Conservation (phyloP, 176 grass and related monocot genomes). For the Panicum miliaceum region DNA sequence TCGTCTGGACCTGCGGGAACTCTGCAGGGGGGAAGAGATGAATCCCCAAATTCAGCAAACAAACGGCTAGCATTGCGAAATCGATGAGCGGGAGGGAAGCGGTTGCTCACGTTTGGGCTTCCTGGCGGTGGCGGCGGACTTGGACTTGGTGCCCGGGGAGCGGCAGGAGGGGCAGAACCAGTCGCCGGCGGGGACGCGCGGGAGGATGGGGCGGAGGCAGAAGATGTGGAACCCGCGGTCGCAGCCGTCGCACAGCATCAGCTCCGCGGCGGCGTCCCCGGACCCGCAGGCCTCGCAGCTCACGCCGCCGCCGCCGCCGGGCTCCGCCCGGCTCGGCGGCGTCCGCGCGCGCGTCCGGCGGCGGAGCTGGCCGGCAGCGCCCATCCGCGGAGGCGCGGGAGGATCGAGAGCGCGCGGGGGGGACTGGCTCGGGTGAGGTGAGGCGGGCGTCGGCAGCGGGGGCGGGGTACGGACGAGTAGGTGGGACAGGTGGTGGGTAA, state of each 20-base stretch:
- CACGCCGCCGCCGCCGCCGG: conserved; percentile 30
- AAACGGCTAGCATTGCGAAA: background rate
- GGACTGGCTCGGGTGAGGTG: background rate
- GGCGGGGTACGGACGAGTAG: background rate
- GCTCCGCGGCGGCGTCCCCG: conserved; percentile 56
- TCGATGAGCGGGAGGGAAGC: too few relatives aligned
- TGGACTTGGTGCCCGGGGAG: conserved; percentile 2
- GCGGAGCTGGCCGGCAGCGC: conserved; percentile 33
- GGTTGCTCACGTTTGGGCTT: conserved; percentile 62
- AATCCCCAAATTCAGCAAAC: background rate
- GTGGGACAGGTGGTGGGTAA: conserved; percentile 12
- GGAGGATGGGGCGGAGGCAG: conserved; percentile 92
- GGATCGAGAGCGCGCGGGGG: background rate
- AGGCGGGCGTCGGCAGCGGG: background rate
- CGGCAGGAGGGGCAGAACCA: conserved; percentile 87
- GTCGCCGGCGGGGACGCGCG: conserved; percentile 67
- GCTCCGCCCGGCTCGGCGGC: background rate
- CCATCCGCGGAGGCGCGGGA: conserved; percentile 22
- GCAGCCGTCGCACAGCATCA: conserved; percentile 92
- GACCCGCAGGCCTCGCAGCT: conserved; percentile 74
- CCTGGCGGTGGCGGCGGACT: conserved; percentile 42
- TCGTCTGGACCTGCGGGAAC: conserved; percentile 84
- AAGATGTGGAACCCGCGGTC: conserved; percentile 86
- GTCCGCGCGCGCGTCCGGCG: conserved; percentile 53
- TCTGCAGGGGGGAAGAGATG: conserved; percentile 36